Conservation (phyloP, 805 yeast species). For the Hanseniaspora lindneri region DNA sequence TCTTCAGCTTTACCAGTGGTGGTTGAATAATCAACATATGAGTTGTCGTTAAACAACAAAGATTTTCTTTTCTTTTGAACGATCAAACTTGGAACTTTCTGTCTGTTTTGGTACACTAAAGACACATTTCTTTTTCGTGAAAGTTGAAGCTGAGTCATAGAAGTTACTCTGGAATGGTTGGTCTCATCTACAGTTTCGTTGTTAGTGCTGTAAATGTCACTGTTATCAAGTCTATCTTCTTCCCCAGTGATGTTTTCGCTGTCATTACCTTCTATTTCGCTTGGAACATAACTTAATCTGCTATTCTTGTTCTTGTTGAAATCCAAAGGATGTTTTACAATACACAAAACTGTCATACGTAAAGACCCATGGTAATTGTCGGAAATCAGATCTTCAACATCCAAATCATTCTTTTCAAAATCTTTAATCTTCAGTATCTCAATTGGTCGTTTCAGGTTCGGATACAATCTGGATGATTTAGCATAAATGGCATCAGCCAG, state of each 20-base stretch:
- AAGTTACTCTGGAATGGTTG: constrained; percentile 1
- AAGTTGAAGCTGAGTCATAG: constrained; percentile 14
- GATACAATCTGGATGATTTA: constrained; percentile 54
- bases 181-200: constrained; percentile 2
- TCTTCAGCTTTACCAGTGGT: constrained; percentile 17
- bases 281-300: not conserved
- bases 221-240: constrained; percentile 3
- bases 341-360: constrained; percentile 37
- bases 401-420: constrained; percentile 56
- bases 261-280: not conserved
- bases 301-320: constrained; percentile 16
- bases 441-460: constrained; percentile 41
- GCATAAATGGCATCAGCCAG: constrained; percentile 44
- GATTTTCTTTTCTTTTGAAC: constrained; percentile 23
- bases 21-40: not conserved
- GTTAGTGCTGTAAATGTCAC: not conserved
- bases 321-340: constrained; percentile 33
- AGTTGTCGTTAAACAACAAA: not conserved
- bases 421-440: constrained; percentile 57
- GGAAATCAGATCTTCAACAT: constrained; percentile 57
- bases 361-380: constrained; percentile 44
- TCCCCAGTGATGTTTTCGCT: not conserved
- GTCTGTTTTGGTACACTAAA: constrained; percentile 5
- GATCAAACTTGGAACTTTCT: constrained; percentile 18
- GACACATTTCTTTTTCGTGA: constrained; percentile 15